Evolutionary conservation across 139 green algal genomes (phyloP).

Genomic region (Chlorella vulgaris): DNA sequence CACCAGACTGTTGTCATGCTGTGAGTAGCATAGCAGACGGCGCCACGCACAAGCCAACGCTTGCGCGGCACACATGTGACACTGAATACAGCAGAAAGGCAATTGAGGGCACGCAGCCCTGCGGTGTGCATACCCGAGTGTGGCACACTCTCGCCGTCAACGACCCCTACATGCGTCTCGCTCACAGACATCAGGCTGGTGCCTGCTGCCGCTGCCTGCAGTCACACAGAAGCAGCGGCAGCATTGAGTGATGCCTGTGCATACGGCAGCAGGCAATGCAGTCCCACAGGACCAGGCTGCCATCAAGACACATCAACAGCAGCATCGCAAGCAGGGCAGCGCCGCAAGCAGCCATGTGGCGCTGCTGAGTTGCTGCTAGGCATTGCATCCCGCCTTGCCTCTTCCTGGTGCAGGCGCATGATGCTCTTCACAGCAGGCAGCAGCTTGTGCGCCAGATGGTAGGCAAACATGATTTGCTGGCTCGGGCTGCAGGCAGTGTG

Average conservation of each 20-base stretch:
- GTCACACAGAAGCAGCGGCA: not conserved
- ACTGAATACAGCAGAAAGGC: not conserved
- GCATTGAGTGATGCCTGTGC: too few relatives aligned
- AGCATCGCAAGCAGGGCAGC: not conserved
- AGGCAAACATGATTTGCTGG: conserved; percentile 14
- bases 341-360: too few relatives aligned
- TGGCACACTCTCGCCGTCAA: too few relatives aligned
- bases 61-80: not conserved
- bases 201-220: too few relatives aligned
- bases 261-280: too few relatives aligned
- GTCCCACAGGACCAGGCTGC: too few relatives aligned
- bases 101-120: not conserved
- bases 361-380: not conserved
- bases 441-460: conserved; percentile 16
- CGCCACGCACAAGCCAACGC: not conserved
- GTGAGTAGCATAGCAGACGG: not conserved
- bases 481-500: conserved; percentile 1
- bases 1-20: not conserved
- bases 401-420: not conserved
- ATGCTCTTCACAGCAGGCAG: conserved; percentile 3
- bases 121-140: not conserved
- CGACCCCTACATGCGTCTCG: too few relatives aligned
- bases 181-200: too few relatives aligned
- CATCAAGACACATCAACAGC: not conserved
- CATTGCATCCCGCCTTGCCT: not conserved